Conservation (phyloP, 2,329 filamentous ascomycete species). For the Sarocladiaceae sp. region DNA sequence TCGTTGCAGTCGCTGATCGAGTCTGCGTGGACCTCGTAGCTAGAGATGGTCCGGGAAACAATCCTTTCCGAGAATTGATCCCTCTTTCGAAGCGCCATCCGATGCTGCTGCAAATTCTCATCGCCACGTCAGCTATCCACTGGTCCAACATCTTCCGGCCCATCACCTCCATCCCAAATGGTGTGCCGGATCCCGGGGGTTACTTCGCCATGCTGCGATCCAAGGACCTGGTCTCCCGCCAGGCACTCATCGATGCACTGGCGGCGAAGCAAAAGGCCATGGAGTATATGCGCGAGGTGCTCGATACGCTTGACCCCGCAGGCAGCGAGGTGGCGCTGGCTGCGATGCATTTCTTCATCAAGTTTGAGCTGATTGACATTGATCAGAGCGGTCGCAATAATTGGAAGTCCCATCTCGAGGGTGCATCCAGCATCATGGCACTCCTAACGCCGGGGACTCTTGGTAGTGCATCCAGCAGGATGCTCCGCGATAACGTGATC, state of each 20-base stretch:
- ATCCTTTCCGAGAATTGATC: slow-evolving; percentile 43
- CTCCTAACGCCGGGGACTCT: slow-evolving; percentile 24
- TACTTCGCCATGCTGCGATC: slow-evolving; percentile 30
- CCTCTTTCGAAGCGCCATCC: slow-evolving; percentile 39
- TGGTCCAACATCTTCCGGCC: slow-evolving; percentile 38
- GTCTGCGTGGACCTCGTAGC: slow-evolving; percentile 50
- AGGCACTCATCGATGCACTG: slow-evolving; percentile 40
- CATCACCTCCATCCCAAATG: slow-evolving; percentile 23
- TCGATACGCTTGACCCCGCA: slow-evolving; percentile 31
- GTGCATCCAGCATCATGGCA: slow-evolving; percentile 35
- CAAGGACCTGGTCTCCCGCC: slow-evolving; percentile 29
- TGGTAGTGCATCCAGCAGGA: slow-evolving; percentile 23
- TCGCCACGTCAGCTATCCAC: slow-evolving; percentile 43
- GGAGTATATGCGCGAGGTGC: slow-evolving; percentile 32
- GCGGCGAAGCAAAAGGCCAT: slow-evolving; percentile 41
- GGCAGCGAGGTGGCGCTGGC: slow-evolving; percentile 41
- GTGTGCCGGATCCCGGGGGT: slow-evolving; percentile 27
- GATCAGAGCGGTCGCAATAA: slow-evolving; percentile 32
- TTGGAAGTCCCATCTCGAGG: slow-evolving; percentile 41
- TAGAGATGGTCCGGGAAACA: slow-evolving; percentile 37
- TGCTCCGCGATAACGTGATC: slow-evolving; percentile 38
- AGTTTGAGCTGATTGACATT: slow-evolving; percentile 44
- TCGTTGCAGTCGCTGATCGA: slow-evolving; percentile 32
- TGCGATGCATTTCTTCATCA: slow-evolving; percentile 44
- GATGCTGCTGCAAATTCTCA: slow-evolving; percentile 40